Base-by-base conservation (phyloP, 495 filamentous ascomycete species). In the Tetracladium marchalianum region DNA sequence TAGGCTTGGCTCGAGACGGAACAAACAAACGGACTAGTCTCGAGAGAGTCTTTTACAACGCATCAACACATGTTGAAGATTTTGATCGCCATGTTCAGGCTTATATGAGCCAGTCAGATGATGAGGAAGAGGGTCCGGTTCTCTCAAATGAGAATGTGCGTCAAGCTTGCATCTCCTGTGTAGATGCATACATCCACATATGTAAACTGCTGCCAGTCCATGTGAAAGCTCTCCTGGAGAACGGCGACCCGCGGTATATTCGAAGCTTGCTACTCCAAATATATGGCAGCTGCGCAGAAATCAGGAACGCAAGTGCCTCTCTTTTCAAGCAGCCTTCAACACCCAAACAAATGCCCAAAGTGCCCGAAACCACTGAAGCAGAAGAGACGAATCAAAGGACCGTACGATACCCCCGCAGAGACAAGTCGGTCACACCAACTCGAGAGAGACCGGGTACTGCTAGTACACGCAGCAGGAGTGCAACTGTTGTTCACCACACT, bases 231-330 rank as follows among this genome's bases (percentile, higher is more conserved):
- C 80, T 93, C 41, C 73, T 87, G 19, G 70, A 80, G 43, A 81
- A 87, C 49, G 80, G 77, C 17, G 85, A 94, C 55, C 75, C 82
- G 6, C 76, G 82, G 15, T 89, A 90, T 55, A 78, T 92, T 42
- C 80, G 89, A 8, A 88, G 82, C 0, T 64, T 93, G 46, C 73
- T 95, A 69, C 70, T 89, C 37, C 78, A 84, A 62, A 70, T 92
- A 31, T 93, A 85, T 56, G 84, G 85, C 41, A 85, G 85, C 54
- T 73, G 86, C 22, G 76, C 85, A 53, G 89, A 95, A 59, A 65
- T 89, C 40, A 82, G 72, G 12, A 60, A 55, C 44, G 46, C 57
- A 12, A 44, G 50, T 34, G 41, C 43, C 8, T 48, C 24, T 19
- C 27, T 51, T 6, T 47, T 58, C 35, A 16, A 18, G 15, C 18